phyloP scores from a whole-genome alignment of 2,329 filamentous ascomycete genomes.

The Sordariomycetes sp. region DNA sequence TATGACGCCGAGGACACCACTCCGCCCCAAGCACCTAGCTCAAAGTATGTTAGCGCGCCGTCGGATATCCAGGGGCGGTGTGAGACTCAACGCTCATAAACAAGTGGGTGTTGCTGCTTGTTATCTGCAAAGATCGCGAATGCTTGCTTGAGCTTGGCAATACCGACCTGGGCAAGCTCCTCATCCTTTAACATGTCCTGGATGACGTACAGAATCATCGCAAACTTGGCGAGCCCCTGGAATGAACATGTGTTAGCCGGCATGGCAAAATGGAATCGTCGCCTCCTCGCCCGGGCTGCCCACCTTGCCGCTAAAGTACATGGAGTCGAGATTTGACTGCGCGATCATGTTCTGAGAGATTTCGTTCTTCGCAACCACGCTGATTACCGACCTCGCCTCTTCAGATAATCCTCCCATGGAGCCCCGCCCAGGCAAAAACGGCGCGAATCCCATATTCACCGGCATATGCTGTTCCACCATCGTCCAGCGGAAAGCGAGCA shows the following conservation, averaged over 20 bases:
- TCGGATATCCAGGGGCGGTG: not conserved
- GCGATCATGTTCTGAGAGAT: slow-evolving; percentile 63
- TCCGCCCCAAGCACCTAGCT: slow-evolving; percentile 60
- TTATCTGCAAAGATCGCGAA: slow-evolving; percentile 60
- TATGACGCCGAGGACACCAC: slow-evolving; percentile 70
- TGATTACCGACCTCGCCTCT: slow-evolving; percentile 48
- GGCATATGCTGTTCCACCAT: slow-evolving; percentile 69
- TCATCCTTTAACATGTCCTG: slow-evolving; percentile 52
- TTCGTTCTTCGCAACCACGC: slow-evolving; percentile 57
- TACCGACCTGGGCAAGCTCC: slow-evolving; percentile 42
- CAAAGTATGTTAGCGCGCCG: not conserved
- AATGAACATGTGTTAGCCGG: not conserved
- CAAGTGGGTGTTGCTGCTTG: slow-evolving; percentile 54
- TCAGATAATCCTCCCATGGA: slow-evolving; percentile 34
- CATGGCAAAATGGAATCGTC: too few species aligned
- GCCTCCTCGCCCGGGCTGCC: slow-evolving; percentile 7
- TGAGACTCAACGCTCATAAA: slow-evolving; percentile 47
- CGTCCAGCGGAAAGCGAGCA: slow-evolving; percentile 65
- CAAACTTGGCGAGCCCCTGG: slow-evolving; percentile 66
- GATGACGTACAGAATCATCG: slow-evolving; percentile 53
- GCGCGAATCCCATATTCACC: slow-evolving; percentile 62
- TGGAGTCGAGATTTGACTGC: slow-evolving; percentile 68
- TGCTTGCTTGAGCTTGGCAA: slow-evolving; percentile 52
- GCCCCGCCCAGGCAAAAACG: slow-evolving; percentile 54
- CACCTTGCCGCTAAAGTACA: slow-evolving; percentile 88